Conservation (phyloP, 2,329 filamentous ascomycete genomes). For the Colletotrichum sp. region DNA sequence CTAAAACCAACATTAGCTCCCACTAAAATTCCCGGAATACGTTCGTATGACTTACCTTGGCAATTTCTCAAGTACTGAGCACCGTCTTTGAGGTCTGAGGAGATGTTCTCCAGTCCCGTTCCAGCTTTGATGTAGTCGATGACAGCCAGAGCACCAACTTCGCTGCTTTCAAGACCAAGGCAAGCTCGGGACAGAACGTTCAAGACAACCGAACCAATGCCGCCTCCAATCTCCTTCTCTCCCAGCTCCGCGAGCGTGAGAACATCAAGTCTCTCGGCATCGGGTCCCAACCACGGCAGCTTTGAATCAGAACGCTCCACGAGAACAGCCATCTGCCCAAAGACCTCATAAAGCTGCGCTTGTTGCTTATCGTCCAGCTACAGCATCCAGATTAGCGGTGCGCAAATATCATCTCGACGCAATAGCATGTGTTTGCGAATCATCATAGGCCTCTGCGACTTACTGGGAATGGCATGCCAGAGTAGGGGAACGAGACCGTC, state of each 20-base stretch:
- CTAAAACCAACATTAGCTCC: not conserved
- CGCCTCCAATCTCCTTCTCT: not conserved
- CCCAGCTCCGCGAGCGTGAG: not conserved
- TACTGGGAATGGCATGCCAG: not conserved
- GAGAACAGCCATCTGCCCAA: not conserved
- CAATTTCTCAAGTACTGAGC: not conserved
- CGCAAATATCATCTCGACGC: not conserved
- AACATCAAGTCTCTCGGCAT: not conserved
- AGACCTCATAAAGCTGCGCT: not conserved
- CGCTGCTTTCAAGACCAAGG: not conserved
- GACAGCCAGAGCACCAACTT: not conserved
- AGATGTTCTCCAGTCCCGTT: not conserved
- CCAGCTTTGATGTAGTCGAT: not conserved
- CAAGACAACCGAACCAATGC: not conserved
- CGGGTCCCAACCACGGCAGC: not conserved
- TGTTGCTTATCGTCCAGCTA: not conserved
- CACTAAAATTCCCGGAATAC: not conserved
- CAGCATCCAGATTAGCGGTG: not conserved
- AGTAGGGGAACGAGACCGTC: not conserved
- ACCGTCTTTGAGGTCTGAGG: not conserved
- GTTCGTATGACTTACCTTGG: not conserved
- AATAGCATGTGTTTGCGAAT: not conserved
- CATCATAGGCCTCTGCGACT: fast-evolving
- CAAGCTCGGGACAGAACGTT: not conserved
- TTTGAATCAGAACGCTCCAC: not conserved